Evolutionary conservation across 73 alveolate genomes (phyloP).

Genomic region (Paramecium biaurelia): DNA sequence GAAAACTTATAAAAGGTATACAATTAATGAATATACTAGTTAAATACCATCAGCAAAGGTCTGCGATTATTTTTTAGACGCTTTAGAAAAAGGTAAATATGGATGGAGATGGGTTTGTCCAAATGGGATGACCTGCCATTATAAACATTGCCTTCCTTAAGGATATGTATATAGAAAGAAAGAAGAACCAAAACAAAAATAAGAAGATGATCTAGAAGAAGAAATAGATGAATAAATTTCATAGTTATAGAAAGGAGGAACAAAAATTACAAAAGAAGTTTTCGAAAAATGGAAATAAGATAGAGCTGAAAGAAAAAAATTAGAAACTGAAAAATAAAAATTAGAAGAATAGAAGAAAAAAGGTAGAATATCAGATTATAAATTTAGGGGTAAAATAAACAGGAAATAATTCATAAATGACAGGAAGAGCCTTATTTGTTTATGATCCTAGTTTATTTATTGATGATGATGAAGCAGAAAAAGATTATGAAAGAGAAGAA

Average conservation of each 20-base stretch:
- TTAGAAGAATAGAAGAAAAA: conserved; percentile 77
- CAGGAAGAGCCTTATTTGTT: conserved; percentile 91
- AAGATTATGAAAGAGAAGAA: conserved; percentile 81
- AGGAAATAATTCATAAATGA: conserved; percentile 65
- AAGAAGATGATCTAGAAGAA: conserved; percentile 86
- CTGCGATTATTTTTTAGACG: conserved; percentile 88
- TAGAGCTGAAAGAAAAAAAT: conserved; percentile 66
- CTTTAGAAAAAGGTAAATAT: conserved; percentile 90
- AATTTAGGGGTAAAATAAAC: conserved; percentile 27
- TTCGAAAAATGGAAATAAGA: conserved; percentile 86
- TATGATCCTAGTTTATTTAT: conserved; percentile 86
- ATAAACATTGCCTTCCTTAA: conserved; percentile 82
- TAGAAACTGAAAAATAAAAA: conserved; percentile 70
- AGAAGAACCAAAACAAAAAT: conserved; percentile 67
- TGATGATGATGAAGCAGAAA: conserved; percentile 92
- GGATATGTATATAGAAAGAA: conserved; percentile 85
- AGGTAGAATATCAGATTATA: background rate
- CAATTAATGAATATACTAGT: background rate
- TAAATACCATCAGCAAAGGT: background rate
- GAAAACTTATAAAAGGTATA: conserved; percentile 15
- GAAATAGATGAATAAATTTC: conserved; percentile 90
- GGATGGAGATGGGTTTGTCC: conserved; percentile 98
- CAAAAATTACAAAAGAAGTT: conserved; percentile 82
- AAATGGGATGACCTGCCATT: conserved; percentile 82
- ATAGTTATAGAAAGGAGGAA: conserved; percentile 69